Percentiles rank a stretch among this genome's conserved stretches.
Evolutionary conservation across 257 asterid genomes (phyloP).

Genomic region (Solanum virginianum): DNA sequence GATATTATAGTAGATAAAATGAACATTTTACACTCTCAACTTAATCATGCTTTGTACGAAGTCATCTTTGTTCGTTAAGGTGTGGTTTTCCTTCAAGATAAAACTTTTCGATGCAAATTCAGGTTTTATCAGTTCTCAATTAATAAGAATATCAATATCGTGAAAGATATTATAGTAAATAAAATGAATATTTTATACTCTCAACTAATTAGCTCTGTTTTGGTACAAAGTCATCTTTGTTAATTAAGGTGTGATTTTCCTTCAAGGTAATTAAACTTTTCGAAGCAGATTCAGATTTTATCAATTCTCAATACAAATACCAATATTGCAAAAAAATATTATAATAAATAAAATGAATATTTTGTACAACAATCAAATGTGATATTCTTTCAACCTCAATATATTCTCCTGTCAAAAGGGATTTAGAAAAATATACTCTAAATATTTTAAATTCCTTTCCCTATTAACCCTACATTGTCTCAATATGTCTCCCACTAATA

Average conservation of each 20-base stretch:
- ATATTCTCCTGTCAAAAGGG: constrained; percentile 45
- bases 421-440: neutral
- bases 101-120: rapidly evolving
- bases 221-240: neutral
- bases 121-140: neutral
- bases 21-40: neutral
- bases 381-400: constrained; percentile 25
- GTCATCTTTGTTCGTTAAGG: neutral
- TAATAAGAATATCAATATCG: neutral
- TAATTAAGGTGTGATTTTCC: neutral
- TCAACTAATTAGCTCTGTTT: neutral
- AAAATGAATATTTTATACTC: neutral
- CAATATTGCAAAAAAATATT: neutral
- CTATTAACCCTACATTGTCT: neutral
- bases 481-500: neutral
- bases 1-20: neutral
- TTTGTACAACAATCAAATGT: neutral
- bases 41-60: neutral
- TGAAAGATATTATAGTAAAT: neutral
- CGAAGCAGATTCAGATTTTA: rapidly evolving
- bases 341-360: neutral
- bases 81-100: neutral
- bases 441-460: neutral
- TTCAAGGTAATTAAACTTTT: no score
- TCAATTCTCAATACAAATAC: neutral